Evolutionary conservation across 768 basidiomycete species (phyloP).

Genomic region (Astraeus odoratus): DNA sequence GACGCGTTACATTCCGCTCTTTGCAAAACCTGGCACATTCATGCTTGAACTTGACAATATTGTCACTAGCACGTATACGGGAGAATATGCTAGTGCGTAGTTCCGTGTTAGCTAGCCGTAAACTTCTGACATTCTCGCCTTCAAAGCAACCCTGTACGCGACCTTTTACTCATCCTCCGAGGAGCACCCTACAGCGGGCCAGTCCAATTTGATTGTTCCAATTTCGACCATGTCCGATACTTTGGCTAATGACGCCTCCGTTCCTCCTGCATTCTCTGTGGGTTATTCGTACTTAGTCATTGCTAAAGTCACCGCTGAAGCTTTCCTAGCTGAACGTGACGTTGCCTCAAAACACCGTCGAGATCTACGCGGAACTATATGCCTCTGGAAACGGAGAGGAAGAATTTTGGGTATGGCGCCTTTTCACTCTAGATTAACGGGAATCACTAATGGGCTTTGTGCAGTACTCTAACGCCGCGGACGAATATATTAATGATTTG

Average conservation of each 20-base stretch:
- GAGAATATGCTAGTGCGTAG: conserved; percentile 60
- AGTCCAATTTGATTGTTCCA: conserved; percentile 61
- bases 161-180: conserved; percentile 64
- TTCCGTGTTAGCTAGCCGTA: neutral
- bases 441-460: conserved; percentile 1
- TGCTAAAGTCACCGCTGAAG: neutral
- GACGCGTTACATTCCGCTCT: conserved; percentile 64
- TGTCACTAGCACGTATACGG: conserved; percentile 48
- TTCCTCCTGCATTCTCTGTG: conserved; percentile 70
- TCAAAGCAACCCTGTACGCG: conserved; percentile 55
- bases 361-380: conserved; percentile 63
- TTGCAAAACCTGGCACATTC: conserved; percentile 58
- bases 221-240: conserved; percentile 57
- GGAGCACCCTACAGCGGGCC: conserved; percentile 48
- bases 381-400: conserved; percentile 62
- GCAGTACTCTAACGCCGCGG: conserved; percentile 64
- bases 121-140: neutral
- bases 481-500: conserved; percentile 49
- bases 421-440: neutral
- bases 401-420: conserved; percentile 66
- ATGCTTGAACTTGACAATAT: conserved; percentile 72
- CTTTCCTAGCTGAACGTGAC: conserved; percentile 53
- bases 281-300: conserved; percentile 4
- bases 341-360: conserved; percentile 60
- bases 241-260: conserved; percentile 66